Conservation (phyloP, 73 alveolate genomes). For the Tetrahymena malaccensis region DNA sequence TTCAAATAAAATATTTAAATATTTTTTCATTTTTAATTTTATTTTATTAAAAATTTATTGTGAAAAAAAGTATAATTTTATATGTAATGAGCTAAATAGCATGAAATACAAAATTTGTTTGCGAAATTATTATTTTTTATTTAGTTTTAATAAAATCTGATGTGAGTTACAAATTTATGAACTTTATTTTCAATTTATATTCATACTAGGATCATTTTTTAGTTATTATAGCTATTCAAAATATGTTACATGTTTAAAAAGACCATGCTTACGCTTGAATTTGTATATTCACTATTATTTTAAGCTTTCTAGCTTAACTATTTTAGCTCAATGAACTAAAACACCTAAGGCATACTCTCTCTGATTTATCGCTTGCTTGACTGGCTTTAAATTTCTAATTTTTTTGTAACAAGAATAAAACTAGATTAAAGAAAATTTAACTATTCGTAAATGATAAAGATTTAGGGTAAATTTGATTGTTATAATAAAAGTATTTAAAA, state of each 20-base stretch:
- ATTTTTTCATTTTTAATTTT: too few relatives aligned
- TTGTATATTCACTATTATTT: too few relatives aligned
- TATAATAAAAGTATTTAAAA: too few relatives aligned
- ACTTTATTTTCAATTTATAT: neutral
- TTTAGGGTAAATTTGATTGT: too few relatives aligned
- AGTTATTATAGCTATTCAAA: neutral
- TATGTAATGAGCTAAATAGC: neutral
- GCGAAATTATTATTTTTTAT: too few relatives aligned
- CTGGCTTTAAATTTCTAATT: neutral
- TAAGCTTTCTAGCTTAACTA: neutral
- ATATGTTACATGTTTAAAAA: too few relatives aligned
- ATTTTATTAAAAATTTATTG: too few relatives aligned
- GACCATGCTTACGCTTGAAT: neutral
- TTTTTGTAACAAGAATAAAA: neutral
- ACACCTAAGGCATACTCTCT: neutral
- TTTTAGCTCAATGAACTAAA: neutral
- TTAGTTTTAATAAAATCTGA: neutral
- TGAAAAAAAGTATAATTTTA: neutral
- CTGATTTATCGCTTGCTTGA: neutral
- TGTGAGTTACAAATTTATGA: neutral
- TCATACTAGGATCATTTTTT: neutral
- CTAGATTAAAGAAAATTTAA: neutral
- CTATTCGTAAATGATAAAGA: too few relatives aligned
- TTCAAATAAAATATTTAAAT: too few relatives aligned
- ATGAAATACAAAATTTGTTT: too few relatives aligned